A percentile compares a stretch with the other conserved stretches of the same genome.
Evolutionary conservation across 768 basidiomycete genomes (phyloP).

Genomic region (Pisolithus tinctorius): DNA sequence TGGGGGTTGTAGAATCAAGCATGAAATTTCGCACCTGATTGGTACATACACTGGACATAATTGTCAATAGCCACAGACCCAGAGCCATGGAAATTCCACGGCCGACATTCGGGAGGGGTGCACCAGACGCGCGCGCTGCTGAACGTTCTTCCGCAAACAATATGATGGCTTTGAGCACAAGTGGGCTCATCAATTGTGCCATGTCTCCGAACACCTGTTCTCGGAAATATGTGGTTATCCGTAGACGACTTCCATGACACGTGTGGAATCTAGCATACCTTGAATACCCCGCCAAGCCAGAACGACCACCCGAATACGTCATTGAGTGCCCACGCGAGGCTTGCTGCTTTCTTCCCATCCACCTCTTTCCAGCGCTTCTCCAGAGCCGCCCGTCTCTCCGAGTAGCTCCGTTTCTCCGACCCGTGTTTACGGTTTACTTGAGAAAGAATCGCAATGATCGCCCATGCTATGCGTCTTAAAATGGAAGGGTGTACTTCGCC

Average conservation of each 20-base stretch:
- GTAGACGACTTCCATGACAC: neutral
- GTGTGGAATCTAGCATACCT: slow-evolving; percentile 27
- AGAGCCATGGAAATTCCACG: slow-evolving; percentile 54
- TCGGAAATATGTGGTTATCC: neutral
- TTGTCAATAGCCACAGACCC: slow-evolving; percentile 43
- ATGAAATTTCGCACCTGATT: slow-evolving; percentile 42
- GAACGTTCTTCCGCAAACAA: slow-evolving; percentile 48
- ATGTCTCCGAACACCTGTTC: slow-evolving; percentile 54
- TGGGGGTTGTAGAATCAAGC: neutral
- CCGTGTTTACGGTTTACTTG: too few species aligned
- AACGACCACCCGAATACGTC: slow-evolving; percentile 52
- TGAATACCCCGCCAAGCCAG: slow-evolving; percentile 58
- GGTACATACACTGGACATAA: slow-evolving; percentile 48
- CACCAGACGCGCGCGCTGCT: slow-evolving; percentile 31
- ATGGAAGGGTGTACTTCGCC: slow-evolving; percentile 40
- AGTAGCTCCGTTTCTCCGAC: slow-evolving; percentile 13
- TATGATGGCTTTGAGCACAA: slow-evolving; percentile 60
- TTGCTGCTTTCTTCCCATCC: slow-evolving; percentile 41
- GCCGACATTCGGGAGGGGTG: slow-evolving; percentile 36
- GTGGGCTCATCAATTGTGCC: slow-evolving; percentile 53
- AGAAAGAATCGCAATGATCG: slow-evolving; percentile 11
- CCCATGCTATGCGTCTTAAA: slow-evolving; percentile 38
- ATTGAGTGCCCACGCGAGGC: slow-evolving; percentile 54
- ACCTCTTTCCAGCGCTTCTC: slow-evolving; percentile 40
- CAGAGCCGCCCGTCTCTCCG: slow-evolving; percentile 21